These are phyloP conservation scores for Aspergillus novoparasiticus DNA, from an alignment of 2,329 filamentous ascomycete species.

Conservation along the genomic window DNA sequence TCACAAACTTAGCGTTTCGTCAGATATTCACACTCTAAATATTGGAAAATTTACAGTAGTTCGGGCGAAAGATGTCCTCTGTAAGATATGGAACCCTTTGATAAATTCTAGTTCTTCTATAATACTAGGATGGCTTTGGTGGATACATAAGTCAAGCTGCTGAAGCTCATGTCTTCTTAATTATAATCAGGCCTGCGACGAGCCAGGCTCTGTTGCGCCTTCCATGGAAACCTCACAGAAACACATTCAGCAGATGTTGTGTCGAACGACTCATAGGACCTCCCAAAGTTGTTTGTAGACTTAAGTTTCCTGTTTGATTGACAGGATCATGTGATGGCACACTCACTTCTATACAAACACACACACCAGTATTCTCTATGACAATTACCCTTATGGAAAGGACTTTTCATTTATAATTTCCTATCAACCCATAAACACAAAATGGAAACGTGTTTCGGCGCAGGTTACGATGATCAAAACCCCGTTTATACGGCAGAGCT, in stretches of 20 bases:
- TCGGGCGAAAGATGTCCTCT: background rate
- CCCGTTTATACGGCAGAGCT: background rate
- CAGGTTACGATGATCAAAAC: background rate
- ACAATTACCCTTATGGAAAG: background rate
- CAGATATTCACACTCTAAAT: background rate
- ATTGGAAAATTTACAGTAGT: background rate
- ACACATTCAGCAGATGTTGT: no score
- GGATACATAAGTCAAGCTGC: background rate
- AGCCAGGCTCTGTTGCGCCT: no score
- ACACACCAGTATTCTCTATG: background rate
- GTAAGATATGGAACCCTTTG: background rate
- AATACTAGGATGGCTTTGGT: background rate
- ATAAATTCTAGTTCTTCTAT: background rate
- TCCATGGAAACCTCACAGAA: background rate
- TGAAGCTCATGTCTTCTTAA: background rate
- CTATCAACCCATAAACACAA: background rate
- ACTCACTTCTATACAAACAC: background rate
- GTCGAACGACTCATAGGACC: background rate
- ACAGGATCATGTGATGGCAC: constrained; percentile 2
- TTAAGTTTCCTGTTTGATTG: background rate
- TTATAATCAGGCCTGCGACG: background rate
- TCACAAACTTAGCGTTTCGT: background rate
- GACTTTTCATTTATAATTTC: background rate
- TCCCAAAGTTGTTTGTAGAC: background rate
- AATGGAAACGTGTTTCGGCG: background rate